phyloP scores from a whole-genome alignment of 768 basidiomycete genomes.

The Cantharellus anzutake region DNA sequence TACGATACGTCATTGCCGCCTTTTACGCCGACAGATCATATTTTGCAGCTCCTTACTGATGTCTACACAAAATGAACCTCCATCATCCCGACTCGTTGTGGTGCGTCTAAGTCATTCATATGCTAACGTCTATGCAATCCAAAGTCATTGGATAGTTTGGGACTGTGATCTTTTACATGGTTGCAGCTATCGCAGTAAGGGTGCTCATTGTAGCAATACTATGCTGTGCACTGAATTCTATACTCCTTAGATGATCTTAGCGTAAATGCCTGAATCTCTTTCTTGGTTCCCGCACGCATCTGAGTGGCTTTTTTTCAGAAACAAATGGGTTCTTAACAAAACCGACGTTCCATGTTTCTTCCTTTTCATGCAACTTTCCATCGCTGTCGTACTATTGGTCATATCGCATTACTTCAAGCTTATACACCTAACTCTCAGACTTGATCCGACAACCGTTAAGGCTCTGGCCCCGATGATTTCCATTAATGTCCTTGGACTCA shows the following conservation, averaged over 20 bases:
- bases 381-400: slow-evolving; percentile 61
- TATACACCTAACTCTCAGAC: slow-evolving; percentile 43
- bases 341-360: slow-evolving; percentile 72
- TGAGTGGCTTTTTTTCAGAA: slow-evolving; percentile 25
- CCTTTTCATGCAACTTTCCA: slow-evolving; percentile 58
- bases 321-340: slow-evolving; percentile 77
- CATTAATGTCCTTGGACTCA: slow-evolving; percentile 68
- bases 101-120: neutral
- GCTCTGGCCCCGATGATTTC: slow-evolving; percentile 57
- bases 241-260: slow-evolving; percentile 64
- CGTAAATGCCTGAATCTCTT: slow-evolving; percentile 24
- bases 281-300: neutral
- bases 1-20: too few species aligned
- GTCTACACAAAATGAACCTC: slow-evolving; percentile 3
- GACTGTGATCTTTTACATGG: slow-evolving; percentile 70
- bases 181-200: slow-evolving; percentile 75
- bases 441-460: slow-evolving; percentile 47
- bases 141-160: slow-evolving; percentile 27
- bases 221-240: neutral
- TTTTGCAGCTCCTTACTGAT: neutral
- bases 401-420: slow-evolving; percentile 40
- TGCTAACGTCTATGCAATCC: neutral
- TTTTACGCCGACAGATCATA: too few species aligned
- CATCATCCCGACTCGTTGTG: slow-evolving; percentile 5
- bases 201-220: neutral